Base-by-base conservation (phyloP, 176 grass and related monocot species). In the Oryza meridionalis region DNA sequence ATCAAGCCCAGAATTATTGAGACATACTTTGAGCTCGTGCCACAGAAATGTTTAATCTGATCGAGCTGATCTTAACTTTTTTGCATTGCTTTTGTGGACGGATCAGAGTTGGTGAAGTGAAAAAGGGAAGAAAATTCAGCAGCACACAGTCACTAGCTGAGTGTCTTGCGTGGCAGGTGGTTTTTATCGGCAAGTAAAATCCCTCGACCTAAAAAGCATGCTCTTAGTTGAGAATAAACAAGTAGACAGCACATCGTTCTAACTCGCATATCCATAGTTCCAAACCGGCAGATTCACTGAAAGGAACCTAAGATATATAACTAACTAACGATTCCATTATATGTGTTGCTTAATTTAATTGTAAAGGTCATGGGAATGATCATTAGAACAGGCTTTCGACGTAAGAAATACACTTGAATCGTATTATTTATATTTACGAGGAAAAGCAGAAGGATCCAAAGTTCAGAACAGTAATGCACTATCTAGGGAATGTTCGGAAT, bases 161-260 rank as follows among this genome's bases (percentile, higher is more conserved):
- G 42, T 79, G 65, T 70, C 75, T 75, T 83, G 49, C 49, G 79
- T 90, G 88, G 88, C 80, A 83, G 69, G 46, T 69, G 40, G 21
- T 79, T 83, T 79, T 86, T 11, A 79, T 83, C 84, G 19, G 40
- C 84, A 83, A 12, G 63, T 75, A 75, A 86, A 78, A 83, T 70
- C 38, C 51, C 2, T 75, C 15, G 46, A 83, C 84, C 80, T 83
- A 90, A 75, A 90, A 90, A 86, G 88, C 44, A 86, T 15, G 3
- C 2, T 69, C 35, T 42, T 53, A 46, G 15, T 75, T 49, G 64
- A 45, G 50, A 81, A 87, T 77, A 87, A 64, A 76, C 35, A 69
- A 87, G 65, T 38, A 22, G 3, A 58, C 6, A 45, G 0, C 69
- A 44, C 61, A 84, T 37, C 37, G 0, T 26, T 25, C 10, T 79